Evolutionary conservation across 176 grass and related monocot species (phyloP).

Genomic region (Cenchrus americanus): DNA sequence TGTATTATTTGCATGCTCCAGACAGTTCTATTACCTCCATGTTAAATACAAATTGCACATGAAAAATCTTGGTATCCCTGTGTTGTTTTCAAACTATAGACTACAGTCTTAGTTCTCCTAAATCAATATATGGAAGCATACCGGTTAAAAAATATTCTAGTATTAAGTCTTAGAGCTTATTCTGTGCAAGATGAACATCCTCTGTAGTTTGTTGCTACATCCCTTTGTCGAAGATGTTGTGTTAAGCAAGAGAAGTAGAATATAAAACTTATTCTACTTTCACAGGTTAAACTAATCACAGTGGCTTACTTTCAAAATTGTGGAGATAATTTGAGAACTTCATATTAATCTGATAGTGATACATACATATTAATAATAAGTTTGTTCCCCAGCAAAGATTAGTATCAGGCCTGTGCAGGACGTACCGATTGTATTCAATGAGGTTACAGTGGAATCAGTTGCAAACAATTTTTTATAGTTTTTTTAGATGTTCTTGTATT

Average conservation of each 20-base stretch:
- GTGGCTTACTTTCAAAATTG: not conserved
- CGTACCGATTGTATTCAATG: not conserved
- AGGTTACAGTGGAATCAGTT: not conserved
- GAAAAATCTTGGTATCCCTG: not conserved
- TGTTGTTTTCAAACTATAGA: not conserved
- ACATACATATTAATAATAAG: not conserved
- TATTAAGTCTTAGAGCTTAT: not conserved
- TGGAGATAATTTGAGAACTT: not conserved
- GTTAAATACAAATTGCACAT: no score
- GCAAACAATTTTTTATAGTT: not conserved
- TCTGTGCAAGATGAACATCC: conserved; percentile 4
- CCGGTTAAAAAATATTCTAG: not conserved
- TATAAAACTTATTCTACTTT: conserved; percentile 1
- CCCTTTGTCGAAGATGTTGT: conserved; percentile 12
- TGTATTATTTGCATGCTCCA: conserved; percentile 11
- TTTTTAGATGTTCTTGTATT: not conserved
- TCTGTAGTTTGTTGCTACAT: not conserved
- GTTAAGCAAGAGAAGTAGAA: conserved; percentile 17
- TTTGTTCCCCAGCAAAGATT: not conserved
- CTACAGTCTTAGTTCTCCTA: not conserved
- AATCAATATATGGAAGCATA: not conserved
- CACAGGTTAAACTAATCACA: not conserved
- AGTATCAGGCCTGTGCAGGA: not conserved
- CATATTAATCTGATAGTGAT: conserved; percentile 10
- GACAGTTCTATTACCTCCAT: not conserved